Evolutionary conservation across 2,329 filamentous ascomycete species (phyloP).

Genomic region (Allantophomopsis cytisporea): DNA sequence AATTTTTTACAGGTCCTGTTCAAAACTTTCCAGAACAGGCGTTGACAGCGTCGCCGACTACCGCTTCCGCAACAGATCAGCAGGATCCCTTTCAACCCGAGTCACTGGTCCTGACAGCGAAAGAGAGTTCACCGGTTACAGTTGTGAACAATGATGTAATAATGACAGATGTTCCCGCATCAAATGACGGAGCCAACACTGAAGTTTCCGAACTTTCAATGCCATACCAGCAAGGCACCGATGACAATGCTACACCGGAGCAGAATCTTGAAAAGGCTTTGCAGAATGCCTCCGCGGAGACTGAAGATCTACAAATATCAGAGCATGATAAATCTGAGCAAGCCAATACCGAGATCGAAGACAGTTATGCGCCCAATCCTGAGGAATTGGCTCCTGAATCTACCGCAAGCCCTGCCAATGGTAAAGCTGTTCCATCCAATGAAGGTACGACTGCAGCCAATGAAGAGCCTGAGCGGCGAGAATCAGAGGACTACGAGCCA

Average conservation of each 20-base stretch:
- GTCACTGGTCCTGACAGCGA: no score
- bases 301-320: not conserved
- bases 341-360: constrained; percentile 11
- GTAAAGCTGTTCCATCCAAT: constrained; percentile 3
- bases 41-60: no score
- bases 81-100: no score
- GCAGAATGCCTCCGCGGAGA: not conserved
- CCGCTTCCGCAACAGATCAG: no score
- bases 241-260: not conserved
- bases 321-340: not conserved
- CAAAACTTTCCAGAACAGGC: no score
- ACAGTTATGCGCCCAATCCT: constrained; percentile 9
- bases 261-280: not conserved
- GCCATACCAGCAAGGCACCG: not conserved
- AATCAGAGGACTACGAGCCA: constrained; percentile 42
- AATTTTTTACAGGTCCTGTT: no score
- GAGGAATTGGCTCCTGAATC: constrained; percentile 4
- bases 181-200: not conserved
- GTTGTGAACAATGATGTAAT: not conserved
- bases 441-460: not conserved
- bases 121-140: not conserved
- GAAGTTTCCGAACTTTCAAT: not conserved
- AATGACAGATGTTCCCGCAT: not conserved
- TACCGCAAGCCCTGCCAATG: constrained; percentile 1
- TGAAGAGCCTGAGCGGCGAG: constrained; percentile 3